Base-by-base conservation (phyloP, 2,329 filamentous ascomycete genomes). In the Aureobasidium sp. region DNA sequence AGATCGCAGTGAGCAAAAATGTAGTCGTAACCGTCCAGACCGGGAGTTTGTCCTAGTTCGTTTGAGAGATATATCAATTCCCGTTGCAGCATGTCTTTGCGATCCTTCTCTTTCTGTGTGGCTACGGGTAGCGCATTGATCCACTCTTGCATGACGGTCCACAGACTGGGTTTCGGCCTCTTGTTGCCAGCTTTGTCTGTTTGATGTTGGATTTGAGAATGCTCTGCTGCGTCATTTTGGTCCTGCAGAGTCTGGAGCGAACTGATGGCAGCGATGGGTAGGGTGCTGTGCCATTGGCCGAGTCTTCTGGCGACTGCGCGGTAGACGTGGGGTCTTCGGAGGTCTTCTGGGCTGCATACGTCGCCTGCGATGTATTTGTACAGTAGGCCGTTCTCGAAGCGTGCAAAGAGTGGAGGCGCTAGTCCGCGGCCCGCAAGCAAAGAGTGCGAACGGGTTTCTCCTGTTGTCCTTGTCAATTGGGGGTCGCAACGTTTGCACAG, bases 61-160 rank as follows among this genome's bases (percentile, higher is more conserved):
- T 78, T 73, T 62, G 90, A 81, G 62, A 95, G 79, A 68, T 81
- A 81, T 64, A 84, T 80, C 61, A 96, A 77, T 76, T 97, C 93
- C 59, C 75, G 77, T 70, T 95, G 89, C 57, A 99, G 78, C 62
- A 75, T 75, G 29, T 81, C 78, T 70, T 89, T 86, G 65, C 89
- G 84, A 65, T 81, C 74, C 62, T 81, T 81, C 72, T 96, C 84
- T 60, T 82, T 79, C 35, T 86, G 83, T 5, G 87, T 94, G 60
- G 80, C 79, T 57, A 80, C 84, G 13, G 94, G 92, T 64, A 99
- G 79, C 40, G 90, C 93, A 66, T 87, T 78, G 61, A 96, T 90
- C 94, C 94, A 99, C 75, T 92, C 95, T 73, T 95, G 90, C 82
- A 96, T 88, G 35, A 95, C 91, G 7, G 89, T 90, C 94, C 94